Evolutionary conservation across 768 basidiomycete genomes (phyloP), one percentile per base, ranked within the genome.

Genomic region (Phaffia tasmanica): DNA sequence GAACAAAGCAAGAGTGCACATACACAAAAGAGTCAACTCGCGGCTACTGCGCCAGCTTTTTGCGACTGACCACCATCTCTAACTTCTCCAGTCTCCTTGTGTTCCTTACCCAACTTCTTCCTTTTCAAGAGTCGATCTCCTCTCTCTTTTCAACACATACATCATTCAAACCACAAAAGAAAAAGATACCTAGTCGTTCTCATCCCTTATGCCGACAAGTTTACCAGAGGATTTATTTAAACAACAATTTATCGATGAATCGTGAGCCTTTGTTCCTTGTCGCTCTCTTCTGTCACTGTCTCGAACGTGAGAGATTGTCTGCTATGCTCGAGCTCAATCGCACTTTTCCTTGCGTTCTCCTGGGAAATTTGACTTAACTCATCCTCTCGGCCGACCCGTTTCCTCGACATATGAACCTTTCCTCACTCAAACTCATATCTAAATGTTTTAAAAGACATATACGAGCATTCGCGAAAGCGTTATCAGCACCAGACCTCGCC

Each of bases 401-500:
- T 35, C 25, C 6, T 50, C 14, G 25, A 21, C 61, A n/a, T 62
- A 19, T 57, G 11, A 47, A 11, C 47, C 21, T 42, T 14, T 50
- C 21, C 29, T 25, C 49, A 15, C 42, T 53, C n/a, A 54, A 47
- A 16, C 30, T 5, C 5, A 48, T 56, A 0, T 8, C 29, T 30
- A 60, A 27, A 63, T 30, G 25, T 2, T 25, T 29, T 9, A 15
- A 53, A 67, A 85, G 83, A 23, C 84, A 86, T 71, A 84, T 94
- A 54, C 81, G 81, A 63, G 85, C 88, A 1, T 95, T 94, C 74
- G 82, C 82, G 23, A 81, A 85, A 68, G 90, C 89, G 2, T 78
- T 95, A 21, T 78, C 79, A 25, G 76, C 82, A 0, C 85, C 86
- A 62, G 87, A 88, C 60, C 65, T 74, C 4, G 48, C 69, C 0